Conservation (phyloP, 352 stramenopile genomes). For the Thraustochytrium sp. region DNA sequence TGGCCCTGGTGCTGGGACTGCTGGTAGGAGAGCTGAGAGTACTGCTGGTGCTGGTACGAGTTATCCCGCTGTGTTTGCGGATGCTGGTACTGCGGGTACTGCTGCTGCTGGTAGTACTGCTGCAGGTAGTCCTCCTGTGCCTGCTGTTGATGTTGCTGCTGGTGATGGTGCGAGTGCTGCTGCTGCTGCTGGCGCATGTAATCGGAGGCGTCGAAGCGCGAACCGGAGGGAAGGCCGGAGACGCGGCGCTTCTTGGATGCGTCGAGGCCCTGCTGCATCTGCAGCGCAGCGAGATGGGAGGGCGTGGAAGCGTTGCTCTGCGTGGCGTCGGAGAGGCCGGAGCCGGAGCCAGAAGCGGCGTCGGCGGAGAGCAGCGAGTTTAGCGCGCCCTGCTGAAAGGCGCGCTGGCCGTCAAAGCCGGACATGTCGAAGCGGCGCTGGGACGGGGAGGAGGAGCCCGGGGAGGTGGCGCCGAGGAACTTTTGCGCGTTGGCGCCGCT, state of each 20-base stretch:
- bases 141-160: neutral
- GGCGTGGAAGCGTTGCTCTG: neutral
- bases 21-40: neutral
- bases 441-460: neutral
- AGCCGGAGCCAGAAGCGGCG: no score
- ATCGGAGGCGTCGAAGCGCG: no score
- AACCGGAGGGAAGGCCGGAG: no score
- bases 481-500: neutral
- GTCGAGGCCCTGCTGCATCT: conserved; percentile 14
- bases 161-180: neutral
- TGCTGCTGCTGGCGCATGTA: neutral
- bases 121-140: neutral
- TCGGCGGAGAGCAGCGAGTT: neutral
- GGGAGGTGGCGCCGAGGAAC: neutral
- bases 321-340: neutral
- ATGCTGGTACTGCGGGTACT: neutral
- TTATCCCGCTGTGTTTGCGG: neutral
- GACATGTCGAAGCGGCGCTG: conserved; percentile 14
- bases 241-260: no score
- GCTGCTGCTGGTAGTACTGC: conserved; percentile 8
- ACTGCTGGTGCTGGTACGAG: neutral
- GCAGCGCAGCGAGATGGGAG: neutral
- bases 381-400: neutral
- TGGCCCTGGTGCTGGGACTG: neutral
- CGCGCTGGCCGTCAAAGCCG: neutral